Conservation (phyloP, 2,329 filamentous ascomycete genomes). For the Escovopsis sp. region DNA sequence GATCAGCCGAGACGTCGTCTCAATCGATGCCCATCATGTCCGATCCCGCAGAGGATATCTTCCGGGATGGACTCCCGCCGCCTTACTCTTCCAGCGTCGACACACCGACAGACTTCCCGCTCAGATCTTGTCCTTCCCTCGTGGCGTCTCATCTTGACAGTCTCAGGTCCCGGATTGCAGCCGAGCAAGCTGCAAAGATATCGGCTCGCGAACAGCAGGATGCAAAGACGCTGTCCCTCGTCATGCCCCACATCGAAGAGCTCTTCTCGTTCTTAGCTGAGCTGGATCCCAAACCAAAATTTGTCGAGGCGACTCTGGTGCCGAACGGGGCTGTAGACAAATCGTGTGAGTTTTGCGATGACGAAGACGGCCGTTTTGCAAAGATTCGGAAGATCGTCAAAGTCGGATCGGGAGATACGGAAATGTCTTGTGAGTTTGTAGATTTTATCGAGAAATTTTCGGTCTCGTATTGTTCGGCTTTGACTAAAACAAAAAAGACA, state of each 20-base stretch:
- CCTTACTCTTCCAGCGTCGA: constrained; percentile 1
- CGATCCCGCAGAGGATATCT: not conserved
- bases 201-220: constrained; percentile 23
- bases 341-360: constrained; percentile 22
- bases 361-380: constrained; percentile 14
- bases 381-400: constrained; percentile 19
- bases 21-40: not conserved
- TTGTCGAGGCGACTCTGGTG: constrained; percentile 30
- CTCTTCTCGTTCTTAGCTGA: constrained; percentile 26
- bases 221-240: constrained; percentile 21
- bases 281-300: constrained; percentile 15
- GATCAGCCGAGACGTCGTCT: too few relatives aligned
- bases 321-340: constrained; percentile 25
- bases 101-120: not conserved
- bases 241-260: constrained; percentile 26
- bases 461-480: not conserved
- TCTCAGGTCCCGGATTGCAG: constrained; percentile 23
- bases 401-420: constrained; percentile 8
- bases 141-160: constrained; percentile 21
- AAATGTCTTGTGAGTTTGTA: not conserved
- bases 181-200: constrained; percentile 18
- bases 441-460: not conserved
- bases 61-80: constrained; percentile 1
- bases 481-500: too few relatives aligned
- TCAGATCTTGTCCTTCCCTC: constrained; percentile 10